Evolutionary conservation across 306 rosid species (phyloP).

Genomic region (Ormosia emarginata): DNA sequence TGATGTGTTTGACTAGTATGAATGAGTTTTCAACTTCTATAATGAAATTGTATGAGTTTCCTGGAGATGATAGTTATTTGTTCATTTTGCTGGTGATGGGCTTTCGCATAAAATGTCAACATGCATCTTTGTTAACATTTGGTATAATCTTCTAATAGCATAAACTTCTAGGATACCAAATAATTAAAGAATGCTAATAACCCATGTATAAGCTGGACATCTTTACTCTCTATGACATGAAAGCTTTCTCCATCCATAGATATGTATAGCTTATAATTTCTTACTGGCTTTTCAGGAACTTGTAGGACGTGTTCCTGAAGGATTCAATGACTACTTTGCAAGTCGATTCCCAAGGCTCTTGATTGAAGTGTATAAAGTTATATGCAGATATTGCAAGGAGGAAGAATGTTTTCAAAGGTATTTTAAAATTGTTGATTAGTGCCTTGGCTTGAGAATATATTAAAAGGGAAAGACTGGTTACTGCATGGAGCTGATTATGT

Average conservation of each 20-base stretch:
- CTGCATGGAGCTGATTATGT: slow-evolving; percentile 10
- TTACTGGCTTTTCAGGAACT: slow-evolving; percentile 34
- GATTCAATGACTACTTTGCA: slow-evolving; percentile 58
- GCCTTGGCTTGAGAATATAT: not conserved
- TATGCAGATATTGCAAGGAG: slow-evolving; percentile 41
- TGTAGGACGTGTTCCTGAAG: slow-evolving; percentile 64
- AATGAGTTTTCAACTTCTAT: not conserved
- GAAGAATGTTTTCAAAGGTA: slow-evolving; percentile 58
- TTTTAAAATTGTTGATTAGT: slow-evolving; percentile 33
- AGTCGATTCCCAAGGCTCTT: slow-evolving; percentile 63
- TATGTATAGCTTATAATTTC: not conserved
- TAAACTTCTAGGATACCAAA: not conserved
- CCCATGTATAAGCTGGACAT: not conserved
- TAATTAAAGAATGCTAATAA: not conserved
- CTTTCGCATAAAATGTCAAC: not conserved
- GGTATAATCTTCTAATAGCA: not conserved
- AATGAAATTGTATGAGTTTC: not conserved
- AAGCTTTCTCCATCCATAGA: not conserved
- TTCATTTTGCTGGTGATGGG: not conserved
- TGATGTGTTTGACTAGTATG: not conserved
- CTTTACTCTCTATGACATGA: not conserved
- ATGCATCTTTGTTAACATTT: not conserved
- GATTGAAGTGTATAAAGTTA: slow-evolving; percentile 62
- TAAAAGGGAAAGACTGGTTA: not conserved
- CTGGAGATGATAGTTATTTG: not conserved